phyloP scores from a whole-genome alignment of 345 rosid species.

The Geranium brycei region DNA sequence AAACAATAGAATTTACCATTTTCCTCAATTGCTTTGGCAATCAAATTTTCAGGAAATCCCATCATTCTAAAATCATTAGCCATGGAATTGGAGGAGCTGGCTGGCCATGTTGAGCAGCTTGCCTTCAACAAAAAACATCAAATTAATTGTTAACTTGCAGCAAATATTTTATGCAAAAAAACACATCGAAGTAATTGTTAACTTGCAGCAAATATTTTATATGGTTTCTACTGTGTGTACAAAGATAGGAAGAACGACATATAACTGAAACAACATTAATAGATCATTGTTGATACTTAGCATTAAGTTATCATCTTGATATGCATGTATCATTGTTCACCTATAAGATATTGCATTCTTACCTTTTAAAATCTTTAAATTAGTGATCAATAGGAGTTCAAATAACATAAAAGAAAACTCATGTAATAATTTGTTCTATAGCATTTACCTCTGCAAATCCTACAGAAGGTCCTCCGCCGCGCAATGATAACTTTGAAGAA shows the following conservation, averaged over 20 bases:
- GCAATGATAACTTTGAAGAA: constrained; percentile 13
- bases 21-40: constrained; percentile 50
- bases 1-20: constrained; percentile 27
- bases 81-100: constrained; percentile 26
- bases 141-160: too few species aligned
- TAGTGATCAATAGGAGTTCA: not conserved
- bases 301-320: not conserved
- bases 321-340: not conserved
- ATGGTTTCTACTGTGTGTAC: too few species aligned
- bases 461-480: constrained; percentile 17
- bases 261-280: not conserved
- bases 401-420: not conserved
- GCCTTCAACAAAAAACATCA: constrained; percentile 24
- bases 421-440: not conserved
- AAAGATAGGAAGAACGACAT: not conserved
- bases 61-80: constrained; percentile 47
- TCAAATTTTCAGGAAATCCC: constrained; percentile 60
- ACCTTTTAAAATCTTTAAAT: too few species aligned
- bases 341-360: not conserved
- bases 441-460: constrained; percentile 20
- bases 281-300: not conserved
- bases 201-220: too few species aligned
- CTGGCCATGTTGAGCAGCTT: constrained; percentile 30
- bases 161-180: not conserved
- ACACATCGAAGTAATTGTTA: not conserved